Evolutionary conservation across 1,139 yeast genomes (phyloP), one percentile per base, ranked within the genome.

Genomic region (Protomyces gravidus): DNA sequence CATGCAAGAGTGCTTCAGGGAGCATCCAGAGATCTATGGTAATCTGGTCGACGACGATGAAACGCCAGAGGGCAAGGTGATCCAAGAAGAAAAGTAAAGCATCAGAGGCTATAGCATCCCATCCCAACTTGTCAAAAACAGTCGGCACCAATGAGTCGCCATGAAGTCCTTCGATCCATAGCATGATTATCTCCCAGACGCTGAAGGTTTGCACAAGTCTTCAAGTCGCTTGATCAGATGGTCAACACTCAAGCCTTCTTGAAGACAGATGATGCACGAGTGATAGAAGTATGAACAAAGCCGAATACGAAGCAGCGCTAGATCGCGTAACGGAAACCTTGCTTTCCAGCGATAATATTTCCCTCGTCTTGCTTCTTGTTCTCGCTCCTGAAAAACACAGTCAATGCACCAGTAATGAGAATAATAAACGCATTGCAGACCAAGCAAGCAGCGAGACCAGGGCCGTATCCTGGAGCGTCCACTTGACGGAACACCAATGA

Each of bases 1-100:
- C 36, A 92, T 94, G 99, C 96, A 95, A 78, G 80, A 82, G 65
- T 94, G 99, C 76, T 94, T 94, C 82, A 85, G 92, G 76, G 77
- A 81, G 71, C 82, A 92, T 74, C 98, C 98, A 40, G 98, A 94
- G 64, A 85, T 88, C 62, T 94, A 94, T 73, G 87, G 90, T 65
- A 97, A 46, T 27, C 28, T 50, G 21, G 57, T 46, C 15, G 62
- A 55, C 1, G 60, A 60, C 26, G 39, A 28, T 4, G 60, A 56
- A 56, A 55, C 53, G n/a, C 53, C 59, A 9, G 59, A 55, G 30
- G 58, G 58, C 26, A 53, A 53, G 39, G 28, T 53, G 21, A 30
- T 53, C 42, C 51, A 36, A 23, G 21, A 9, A 9, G 42, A 36
- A 17, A 13, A 5, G 36, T 30, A 30, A 30, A n/a, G n/a, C n/a